Evolutionary conservation across 257 asterid species (phyloP).

Genomic region (Solanum tarapatanum): DNA sequence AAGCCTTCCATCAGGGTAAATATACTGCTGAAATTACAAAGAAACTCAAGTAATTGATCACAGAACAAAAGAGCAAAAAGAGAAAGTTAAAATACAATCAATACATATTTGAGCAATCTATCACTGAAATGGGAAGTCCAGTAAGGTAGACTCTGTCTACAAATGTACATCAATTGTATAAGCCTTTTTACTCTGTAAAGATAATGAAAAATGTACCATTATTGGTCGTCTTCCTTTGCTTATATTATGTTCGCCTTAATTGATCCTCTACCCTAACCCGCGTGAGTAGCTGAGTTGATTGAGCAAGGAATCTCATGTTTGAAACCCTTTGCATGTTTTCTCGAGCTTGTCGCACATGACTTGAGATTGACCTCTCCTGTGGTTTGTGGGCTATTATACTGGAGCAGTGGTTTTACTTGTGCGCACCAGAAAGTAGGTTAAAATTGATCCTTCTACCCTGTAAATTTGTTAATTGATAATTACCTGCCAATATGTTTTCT

Average conservation of each 20-base stretch:
- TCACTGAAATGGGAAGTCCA: not conserved
- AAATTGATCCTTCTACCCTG: not conserved
- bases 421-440: too few relatives aligned
- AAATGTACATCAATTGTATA: not conserved
- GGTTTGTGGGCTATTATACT: too few relatives aligned
- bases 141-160: too few relatives aligned
- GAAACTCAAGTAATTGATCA: constrained; percentile 32
- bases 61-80: not conserved
- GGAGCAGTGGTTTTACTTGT: too few relatives aligned
- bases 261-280: not conserved
- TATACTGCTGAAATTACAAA: constrained; percentile 55
- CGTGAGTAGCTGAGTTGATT: not conserved
- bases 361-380: too few relatives aligned
- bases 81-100: not conserved
- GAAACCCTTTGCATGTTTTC: not conserved
- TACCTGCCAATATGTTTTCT: not conserved
- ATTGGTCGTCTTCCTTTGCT: not conserved
- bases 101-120: not conserved
- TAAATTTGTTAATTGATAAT: not conserved
- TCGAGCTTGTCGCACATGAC: too few relatives aligned
- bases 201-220: not conserved
- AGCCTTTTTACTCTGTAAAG: not conserved
- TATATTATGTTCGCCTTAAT: not conserved
- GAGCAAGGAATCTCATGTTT: not conserved
- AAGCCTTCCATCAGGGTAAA: constrained; percentile 84